These are phyloP conservation scores for Henningerozyma blattae DNA, from an alignment of 805 yeast species.

Conservation along the genomic window DNA sequence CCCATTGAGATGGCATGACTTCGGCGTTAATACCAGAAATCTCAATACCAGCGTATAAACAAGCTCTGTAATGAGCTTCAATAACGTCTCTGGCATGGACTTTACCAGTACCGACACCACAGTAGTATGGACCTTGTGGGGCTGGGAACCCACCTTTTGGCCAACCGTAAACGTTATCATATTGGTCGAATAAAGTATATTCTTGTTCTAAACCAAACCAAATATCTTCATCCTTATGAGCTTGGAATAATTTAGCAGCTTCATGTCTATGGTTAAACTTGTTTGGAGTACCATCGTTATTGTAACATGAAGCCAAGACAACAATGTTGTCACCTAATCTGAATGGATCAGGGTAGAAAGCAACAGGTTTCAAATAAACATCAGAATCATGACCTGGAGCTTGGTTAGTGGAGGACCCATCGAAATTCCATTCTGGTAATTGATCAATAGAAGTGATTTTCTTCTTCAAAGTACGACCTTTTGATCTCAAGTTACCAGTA, in stretches of 20 bases:
- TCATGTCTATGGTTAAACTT: slow-evolving; percentile 97
- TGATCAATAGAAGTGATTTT: slow-evolving; percentile 65
- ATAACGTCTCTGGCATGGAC: slow-evolving; percentile 96
- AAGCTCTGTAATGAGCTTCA: slow-evolving; percentile 98
- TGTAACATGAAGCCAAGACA: slow-evolving; percentile 93
- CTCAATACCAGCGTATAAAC: slow-evolving; percentile 81
- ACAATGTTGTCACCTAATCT: slow-evolving; percentile 95
- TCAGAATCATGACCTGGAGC: slow-evolving; percentile 98
- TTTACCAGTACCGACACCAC: slow-evolving; percentile 99
- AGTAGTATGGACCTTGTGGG: slow-evolving; percentile 99
- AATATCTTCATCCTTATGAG: slow-evolving; percentile 70
- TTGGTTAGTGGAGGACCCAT: slow-evolving; percentile 97
- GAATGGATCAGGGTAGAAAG: slow-evolving; percentile 92
- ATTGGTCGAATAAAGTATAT: slow-evolving; percentile 90
- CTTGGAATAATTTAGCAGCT: slow-evolving; percentile 88
- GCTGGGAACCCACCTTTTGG: slow-evolving; percentile 99
- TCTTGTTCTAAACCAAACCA: slow-evolving; percentile 99
- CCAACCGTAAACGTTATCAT: slow-evolving; percentile 91
- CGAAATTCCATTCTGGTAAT: slow-evolving; percentile 98
- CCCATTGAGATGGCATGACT: slow-evolving; percentile 99
- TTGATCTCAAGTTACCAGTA: slow-evolving; percentile 81
- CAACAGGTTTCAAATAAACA: slow-evolving; percentile 88
- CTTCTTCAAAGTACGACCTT: slow-evolving; percentile 75
- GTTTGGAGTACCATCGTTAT: slow-evolving; percentile 98
- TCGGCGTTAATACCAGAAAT: slow-evolving; percentile 98